Evolutionary conservation across 179 eudicot species (phyloP).

Genomic region (Amaranthus tricolor): DNA sequence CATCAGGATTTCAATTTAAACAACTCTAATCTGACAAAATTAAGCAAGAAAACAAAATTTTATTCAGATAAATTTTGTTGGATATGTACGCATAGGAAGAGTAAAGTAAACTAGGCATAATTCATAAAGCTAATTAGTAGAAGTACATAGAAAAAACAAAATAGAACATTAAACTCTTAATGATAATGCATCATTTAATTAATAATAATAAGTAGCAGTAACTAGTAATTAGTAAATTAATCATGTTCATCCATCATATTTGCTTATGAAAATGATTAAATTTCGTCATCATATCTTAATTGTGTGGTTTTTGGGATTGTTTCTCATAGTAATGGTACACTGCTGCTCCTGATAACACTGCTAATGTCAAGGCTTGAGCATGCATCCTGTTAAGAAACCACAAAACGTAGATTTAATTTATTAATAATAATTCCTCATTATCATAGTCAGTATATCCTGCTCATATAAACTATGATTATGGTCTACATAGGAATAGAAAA

Average conservation of each 20-base stretch:
- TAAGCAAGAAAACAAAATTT: not conserved
- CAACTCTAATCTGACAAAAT: too few species aligned
- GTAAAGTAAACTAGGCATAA: not conserved
- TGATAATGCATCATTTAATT: not conserved
- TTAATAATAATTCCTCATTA: not conserved
- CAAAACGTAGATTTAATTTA: not conserved
- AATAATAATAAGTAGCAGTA: not conserved
- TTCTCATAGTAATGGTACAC: constrained; percentile 53
- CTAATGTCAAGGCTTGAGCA: constrained; percentile 77
- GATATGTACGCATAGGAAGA: not conserved
- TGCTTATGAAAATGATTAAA: not conserved
- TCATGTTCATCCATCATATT: not conserved
- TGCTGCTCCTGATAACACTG: constrained; percentile 69
- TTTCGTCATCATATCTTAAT: not conserved
- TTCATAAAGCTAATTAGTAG: not conserved
- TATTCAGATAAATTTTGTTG: not conserved
- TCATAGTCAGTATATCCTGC: too few species aligned
- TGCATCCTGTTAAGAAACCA: constrained; percentile 48
- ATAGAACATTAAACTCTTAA: not conserved
- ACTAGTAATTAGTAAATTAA: not conserved
- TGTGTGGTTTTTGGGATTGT: not conserved
- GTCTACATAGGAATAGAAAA: too few species aligned
- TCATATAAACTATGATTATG: too few species aligned
- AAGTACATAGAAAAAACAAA: not conserved
- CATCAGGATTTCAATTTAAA: too few species aligned